These are phyloP conservation scores for Pisolithus orientalis DNA, from an alignment of 768 basidiomycete species.

Conservation along the genomic window DNA sequence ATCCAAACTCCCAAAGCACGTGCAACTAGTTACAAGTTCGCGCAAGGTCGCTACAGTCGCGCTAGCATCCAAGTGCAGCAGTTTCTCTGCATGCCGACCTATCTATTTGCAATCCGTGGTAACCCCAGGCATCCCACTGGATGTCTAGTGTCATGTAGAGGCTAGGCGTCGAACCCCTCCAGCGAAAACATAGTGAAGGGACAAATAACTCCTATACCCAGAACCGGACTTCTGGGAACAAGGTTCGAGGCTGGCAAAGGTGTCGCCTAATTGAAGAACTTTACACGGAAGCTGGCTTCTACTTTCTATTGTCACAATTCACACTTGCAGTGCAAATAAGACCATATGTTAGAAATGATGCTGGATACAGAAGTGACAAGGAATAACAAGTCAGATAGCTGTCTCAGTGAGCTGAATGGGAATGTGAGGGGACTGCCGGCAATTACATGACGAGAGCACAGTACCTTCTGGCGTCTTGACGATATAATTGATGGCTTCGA, in stretches of 20 bases:
- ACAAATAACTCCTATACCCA: background rate
- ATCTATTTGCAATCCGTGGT: too few species aligned
- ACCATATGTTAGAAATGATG: constrained; percentile 11
- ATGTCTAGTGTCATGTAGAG: constrained; percentile 47
- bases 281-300: background rate
- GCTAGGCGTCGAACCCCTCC: constrained; percentile 41
- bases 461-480: constrained; percentile 83
- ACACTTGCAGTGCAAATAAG: background rate
- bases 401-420: constrained; percentile 41
- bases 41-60: too few species aligned
- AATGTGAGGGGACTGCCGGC: constrained; percentile 6
- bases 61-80: too few species aligned
- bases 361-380: constrained; percentile 13
- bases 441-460: constrained; percentile 6
- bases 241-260: background rate
- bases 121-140: constrained; percentile 13
- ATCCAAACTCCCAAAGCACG: too few species aligned
- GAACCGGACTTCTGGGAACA: background rate
- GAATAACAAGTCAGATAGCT: constrained; percentile 5
- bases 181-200: background rate
- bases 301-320: background rate
- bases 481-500: constrained; percentile 88
- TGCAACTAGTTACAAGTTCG: too few species aligned
- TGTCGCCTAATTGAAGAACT: background rate
- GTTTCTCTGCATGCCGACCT: too few species aligned